These are phyloP conservation scores for Cryphonectria nitschkei DNA, from an alignment of 2,329 filamentous ascomycete species.

Conservation along the genomic window DNA sequence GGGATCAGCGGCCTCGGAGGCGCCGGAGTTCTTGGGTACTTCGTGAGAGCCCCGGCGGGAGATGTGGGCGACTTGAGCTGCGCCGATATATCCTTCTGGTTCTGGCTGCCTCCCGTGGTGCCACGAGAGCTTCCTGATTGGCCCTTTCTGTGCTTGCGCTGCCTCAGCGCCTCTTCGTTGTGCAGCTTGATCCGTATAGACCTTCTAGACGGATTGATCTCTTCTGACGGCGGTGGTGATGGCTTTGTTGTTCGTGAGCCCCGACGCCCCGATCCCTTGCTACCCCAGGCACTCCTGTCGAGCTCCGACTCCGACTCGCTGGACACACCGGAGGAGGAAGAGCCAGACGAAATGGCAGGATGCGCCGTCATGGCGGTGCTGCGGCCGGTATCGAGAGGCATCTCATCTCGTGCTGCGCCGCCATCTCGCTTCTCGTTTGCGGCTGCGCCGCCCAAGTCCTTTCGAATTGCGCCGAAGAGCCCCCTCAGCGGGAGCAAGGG, in stretches of 20 bases:
- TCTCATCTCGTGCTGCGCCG: conserved; percentile 29
- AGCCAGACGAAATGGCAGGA: conserved; percentile 46
- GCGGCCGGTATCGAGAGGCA: conserved; percentile 30
- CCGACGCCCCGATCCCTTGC: conserved; percentile 41
- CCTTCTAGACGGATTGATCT: conserved; percentile 69
- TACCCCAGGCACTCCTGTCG: conserved; percentile 36
- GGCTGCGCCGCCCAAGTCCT: conserved; percentile 53
- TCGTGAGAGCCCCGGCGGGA: conserved; percentile 75
- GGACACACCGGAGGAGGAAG: conserved; percentile 66
- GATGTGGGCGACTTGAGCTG: conserved; percentile 94
- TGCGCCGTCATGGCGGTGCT: conserved; percentile 31
- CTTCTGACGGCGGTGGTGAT: conserved; percentile 59
- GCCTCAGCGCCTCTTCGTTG: conserved; percentile 74
- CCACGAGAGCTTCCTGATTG: conserved; percentile 52
- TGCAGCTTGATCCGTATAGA: conserved; percentile 92
- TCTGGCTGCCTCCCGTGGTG: conserved; percentile 42
- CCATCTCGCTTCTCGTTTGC: conserved; percentile 41
- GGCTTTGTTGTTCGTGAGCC: conserved; percentile 71
- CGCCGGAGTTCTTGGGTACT: conserved; percentile 86
- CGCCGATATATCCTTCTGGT: conserved; percentile 64
- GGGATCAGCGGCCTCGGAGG: conserved; percentile 91
- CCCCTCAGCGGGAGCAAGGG: conserved; percentile 74
- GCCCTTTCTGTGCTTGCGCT: conserved; percentile 71
- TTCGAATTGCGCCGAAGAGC: conserved; percentile 56
- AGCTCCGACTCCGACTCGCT: conserved; percentile 73